These are phyloP conservation scores for Alternaria conjuncta DNA, from an alignment of 2,329 filamentous ascomycete genomes.

Conservation along the genomic window DNA sequence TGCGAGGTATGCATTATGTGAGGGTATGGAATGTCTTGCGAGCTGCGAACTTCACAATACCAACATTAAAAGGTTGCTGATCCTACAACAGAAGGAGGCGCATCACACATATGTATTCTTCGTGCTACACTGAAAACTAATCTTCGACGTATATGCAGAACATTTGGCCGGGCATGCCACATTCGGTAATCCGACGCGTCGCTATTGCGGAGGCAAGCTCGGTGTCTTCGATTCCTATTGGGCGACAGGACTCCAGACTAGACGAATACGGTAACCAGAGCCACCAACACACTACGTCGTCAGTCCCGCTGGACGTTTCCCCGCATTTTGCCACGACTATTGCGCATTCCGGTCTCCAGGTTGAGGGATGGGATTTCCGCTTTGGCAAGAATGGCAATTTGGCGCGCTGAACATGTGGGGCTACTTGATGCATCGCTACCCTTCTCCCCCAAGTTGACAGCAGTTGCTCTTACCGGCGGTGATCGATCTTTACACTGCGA, in stretches of 20 bases:
- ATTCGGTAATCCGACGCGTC: constrained; percentile 11
- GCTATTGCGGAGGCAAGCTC: background rate
- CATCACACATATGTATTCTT: background rate
- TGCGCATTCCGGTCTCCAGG: background rate
- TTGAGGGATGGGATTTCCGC: background rate
- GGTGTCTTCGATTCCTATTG: constrained; percentile 2
- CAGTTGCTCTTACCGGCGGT: background rate
- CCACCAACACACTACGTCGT: constrained; percentile 8
- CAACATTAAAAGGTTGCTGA: too few relatives aligned
- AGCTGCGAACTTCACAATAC: background rate
- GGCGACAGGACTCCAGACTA: background rate
- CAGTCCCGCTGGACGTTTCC: background rate
- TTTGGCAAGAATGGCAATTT: background rate
- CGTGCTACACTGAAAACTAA: background rate
- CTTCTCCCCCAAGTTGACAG: background rate
- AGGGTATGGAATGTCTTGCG: background rate
- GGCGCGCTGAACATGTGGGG: constrained; percentile 3
- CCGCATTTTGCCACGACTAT: constrained; percentile 11
- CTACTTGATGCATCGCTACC: background rate
- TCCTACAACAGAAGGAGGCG: too few relatives aligned
- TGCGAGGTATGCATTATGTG: constrained; percentile 27
- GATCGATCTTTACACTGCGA: background rate
- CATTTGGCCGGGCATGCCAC: background rate
- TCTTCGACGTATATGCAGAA: background rate
- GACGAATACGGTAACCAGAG: constrained; percentile 17